Base-by-base conservation (phyloP, 306 rosid species). In the Dalbergia cultrata region DNA sequence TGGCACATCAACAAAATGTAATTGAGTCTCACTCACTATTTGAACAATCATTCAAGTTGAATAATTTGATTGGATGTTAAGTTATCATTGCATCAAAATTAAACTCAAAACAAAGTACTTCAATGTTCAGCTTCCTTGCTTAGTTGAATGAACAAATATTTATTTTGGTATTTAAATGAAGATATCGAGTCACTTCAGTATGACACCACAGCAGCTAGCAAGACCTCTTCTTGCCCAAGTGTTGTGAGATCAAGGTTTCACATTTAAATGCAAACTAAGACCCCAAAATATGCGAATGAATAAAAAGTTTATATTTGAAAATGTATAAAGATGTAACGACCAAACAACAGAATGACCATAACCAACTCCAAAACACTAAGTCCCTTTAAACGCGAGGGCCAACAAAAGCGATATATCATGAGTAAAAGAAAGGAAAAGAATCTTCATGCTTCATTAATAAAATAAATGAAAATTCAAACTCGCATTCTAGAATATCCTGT, bases 91-190 rank as follows among this genome's bases (percentile, higher is more conserved):
- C 2, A 26, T 26, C 31, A 26, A 26, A 26, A 26, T 26, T 26
- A 26, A 26, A 26, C 31, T 26, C 31, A 64, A 73, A 66, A 68
- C 4, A 19, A 5, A 18, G 57, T 69, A 62, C 14, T 70, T 37
- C 57, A 11, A 31, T 54, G 58, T 50, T 76, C 44, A 49, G 74
- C 66, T 70, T 74, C 60, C 72, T 6, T 18, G 52, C 73, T 12
- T 63, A 39, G 35, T 52, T 58, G 16, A 43, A 14, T 52, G 17
- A 14, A 52, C 19, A 52, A 13, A n/a, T 16, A 47, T 47, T 10
- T 54, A 12, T 44, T 47, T 52, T 9, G 16, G 65, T 54, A 39
- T 79, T 53, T 72, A 70, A 41, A 33, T 5, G 49, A 80, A 63
- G 57, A 68, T 22, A 66, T 77, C 35, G 33, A 2, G 22, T 39